These are phyloP conservation scores for Extremus antarcticus DNA, from an alignment of 495 filamentous ascomycete species.

Conservation along the genomic window DNA sequence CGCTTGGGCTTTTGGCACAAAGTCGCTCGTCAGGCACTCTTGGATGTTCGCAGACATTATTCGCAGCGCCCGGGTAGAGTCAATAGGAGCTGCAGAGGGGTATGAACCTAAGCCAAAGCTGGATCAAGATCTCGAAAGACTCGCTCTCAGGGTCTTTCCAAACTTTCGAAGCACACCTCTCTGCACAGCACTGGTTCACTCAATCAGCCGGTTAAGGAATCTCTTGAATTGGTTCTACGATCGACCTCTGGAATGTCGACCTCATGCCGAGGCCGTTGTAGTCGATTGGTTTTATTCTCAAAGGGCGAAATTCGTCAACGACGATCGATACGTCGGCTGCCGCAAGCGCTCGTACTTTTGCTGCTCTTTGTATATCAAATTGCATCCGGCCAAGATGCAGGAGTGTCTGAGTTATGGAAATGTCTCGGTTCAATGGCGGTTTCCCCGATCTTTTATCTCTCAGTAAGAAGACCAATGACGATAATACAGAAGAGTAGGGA, in stretches of 20 bases:
- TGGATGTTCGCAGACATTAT: background rate
- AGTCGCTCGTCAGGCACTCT: background rate
- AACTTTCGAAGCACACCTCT: slow-evolving; percentile 3
- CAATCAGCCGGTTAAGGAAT: background rate
- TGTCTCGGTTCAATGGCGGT: slow-evolving; percentile 3
- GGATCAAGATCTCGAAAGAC: slow-evolving; percentile 1
- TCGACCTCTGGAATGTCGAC: background rate
- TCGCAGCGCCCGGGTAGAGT: background rate
- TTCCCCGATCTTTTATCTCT: background rate
- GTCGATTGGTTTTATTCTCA: background rate
- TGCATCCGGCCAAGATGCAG: slow-evolving; percentile 3
- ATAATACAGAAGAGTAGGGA: background rate
- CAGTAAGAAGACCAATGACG: background rate
- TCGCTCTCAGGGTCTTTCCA: slow-evolving; percentile 4
- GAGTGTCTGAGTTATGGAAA: background rate
- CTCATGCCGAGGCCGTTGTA: slow-evolving; percentile 3
- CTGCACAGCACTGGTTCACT: background rate
- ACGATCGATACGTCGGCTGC: slow-evolving; percentile 2
- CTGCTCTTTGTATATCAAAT: slow-evolving; percentile 3
- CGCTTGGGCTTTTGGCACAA: slow-evolving; percentile 7
- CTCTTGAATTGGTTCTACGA: background rate
- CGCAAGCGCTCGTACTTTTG: slow-evolving; percentile 7
- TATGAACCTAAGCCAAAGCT: background rate
- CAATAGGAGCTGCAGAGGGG: background rate
- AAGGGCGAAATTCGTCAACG: slow-evolving; percentile 1